phyloP scores from a whole-genome alignment of 495 filamentous ascomycete species.

The Aspergillus coremiiformis region DNA sequence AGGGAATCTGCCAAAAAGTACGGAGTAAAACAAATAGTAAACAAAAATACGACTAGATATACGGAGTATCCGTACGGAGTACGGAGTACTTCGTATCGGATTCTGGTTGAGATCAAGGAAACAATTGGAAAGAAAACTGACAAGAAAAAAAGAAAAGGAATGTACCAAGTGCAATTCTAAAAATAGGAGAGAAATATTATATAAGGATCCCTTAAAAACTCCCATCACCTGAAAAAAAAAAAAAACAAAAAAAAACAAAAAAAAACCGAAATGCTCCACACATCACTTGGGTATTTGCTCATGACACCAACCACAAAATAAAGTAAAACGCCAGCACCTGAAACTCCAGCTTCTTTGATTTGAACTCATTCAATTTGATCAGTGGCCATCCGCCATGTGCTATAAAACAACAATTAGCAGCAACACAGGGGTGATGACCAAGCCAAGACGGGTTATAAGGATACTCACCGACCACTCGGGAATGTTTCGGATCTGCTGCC shows the following conservation, averaged over 20 bases:
- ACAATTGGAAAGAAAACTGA: too few relatives aligned
- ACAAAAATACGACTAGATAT: too few relatives aligned
- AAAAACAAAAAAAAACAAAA: conserved; percentile 5
- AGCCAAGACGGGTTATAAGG: neutral
- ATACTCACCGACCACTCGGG: conserved; percentile 86
- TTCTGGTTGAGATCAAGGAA: too few relatives aligned
- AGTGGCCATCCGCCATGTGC: conserved; percentile 45
- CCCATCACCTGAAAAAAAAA: too few relatives aligned
- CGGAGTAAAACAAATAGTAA: too few relatives aligned
- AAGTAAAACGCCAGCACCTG: conserved; percentile 8
- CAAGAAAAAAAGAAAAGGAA: too few relatives aligned
- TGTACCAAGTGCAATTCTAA: too few relatives aligned
- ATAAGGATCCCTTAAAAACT: neutral
- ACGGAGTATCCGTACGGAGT: too few relatives aligned
- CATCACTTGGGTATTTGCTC: conserved; percentile 17
- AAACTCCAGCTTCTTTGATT: conserved; percentile 1
- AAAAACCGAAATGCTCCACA: conserved; percentile 11
- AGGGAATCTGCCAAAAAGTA: too few relatives aligned
- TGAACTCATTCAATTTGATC: neutral
- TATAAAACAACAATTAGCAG: conserved; percentile 14
- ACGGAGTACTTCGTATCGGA: too few relatives aligned
- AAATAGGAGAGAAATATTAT: too few relatives aligned
- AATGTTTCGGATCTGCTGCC: conserved; percentile 81
- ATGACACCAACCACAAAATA: conserved; percentile 5
- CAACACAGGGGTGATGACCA: conserved; percentile 3